Evolutionary conservation across 1,284 basidiomycete genomes (phyloP), one percentile per base, ranked within the genome.

Genomic region (Rhizoctonia solani): DNA sequence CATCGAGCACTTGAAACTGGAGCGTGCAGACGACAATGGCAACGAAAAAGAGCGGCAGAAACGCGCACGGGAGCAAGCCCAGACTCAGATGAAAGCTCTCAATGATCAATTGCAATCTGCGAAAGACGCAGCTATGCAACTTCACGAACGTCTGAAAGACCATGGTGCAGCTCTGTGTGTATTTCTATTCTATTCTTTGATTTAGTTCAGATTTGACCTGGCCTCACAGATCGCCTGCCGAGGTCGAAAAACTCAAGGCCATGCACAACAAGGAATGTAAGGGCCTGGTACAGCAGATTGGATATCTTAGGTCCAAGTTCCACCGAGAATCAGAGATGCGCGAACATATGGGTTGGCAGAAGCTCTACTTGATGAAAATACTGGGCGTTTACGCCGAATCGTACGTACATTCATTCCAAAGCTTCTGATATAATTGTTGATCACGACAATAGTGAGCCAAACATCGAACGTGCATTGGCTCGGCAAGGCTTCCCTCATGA

Each of bases 281-380:
- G 75, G 93, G 93, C 13, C 79, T 95, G 21, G 83, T 95, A 67
- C 83, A 92, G 2, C 90, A 97, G 75, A 95, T 98, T 71, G 85
- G 84, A 54, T 98, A 98, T 77, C 83, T 98, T 71, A 96, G 98
- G 76, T 89, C 90, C 53, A 93, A 93, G 75, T 95, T 90, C 77
- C 89, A 85, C 1, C 83, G 96, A 34, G 96, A 99, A 78, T 85
- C 87, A 23, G 82, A 84, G 1, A 85, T 96, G 78, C 85, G 95
- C n/a, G 82, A 82, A 66, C 88, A 89, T 72, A 79, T 98, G 50
- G 81, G 83, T 3, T 88, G 93, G 74, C 96, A 98, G 79, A 99
- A 99, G 76, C 80, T 84, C 58, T 96, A 95, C 41, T 34, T 71
- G 11, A 46, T 71, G 21, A 44, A 61, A 27, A 59, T 78, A 14